These are phyloP conservation scores for Penicillium hesseltinei DNA, from an alignment of 2,329 filamentous ascomycete genomes.

Conservation along the genomic window DNA sequence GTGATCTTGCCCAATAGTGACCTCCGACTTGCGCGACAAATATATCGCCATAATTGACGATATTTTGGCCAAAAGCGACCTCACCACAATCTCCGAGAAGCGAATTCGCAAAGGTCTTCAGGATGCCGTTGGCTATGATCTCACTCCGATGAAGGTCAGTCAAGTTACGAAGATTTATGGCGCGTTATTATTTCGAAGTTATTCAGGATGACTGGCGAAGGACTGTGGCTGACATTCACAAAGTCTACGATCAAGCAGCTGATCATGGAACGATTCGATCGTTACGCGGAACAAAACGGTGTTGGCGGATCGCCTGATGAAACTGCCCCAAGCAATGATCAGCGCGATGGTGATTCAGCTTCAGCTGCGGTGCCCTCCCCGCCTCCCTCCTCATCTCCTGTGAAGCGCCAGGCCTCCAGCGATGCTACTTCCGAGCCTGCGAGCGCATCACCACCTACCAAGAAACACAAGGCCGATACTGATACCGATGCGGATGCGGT, in stretches of 20 bases:
- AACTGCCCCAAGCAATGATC: conserved; percentile 36
- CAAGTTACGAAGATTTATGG: not conserved
- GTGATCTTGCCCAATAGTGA: conserved; percentile 40
- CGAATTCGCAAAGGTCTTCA: conserved; percentile 63
- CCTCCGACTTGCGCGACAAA: conserved; percentile 48
- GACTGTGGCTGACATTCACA: not conserved
- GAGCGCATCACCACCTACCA: conserved; percentile 46
- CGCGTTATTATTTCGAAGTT: not conserved
- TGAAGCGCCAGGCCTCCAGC: conserved; percentile 44
- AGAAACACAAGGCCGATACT: conserved; percentile 63
- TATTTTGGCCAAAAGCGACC: conserved; percentile 59
- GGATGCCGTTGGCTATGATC: conserved; percentile 59
- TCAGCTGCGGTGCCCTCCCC: conserved; percentile 32
- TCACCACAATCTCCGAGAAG: conserved; percentile 65
- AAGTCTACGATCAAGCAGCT: conserved; percentile 69
- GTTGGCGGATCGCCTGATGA: conserved; percentile 35
- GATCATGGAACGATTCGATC: conserved; percentile 73
- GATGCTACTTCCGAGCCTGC: conserved; percentile 41
- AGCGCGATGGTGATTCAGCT: conserved; percentile 26
- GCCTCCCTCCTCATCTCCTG: conserved; percentile 35
- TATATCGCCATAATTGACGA: conserved; percentile 62
- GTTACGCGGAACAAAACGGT: conserved; percentile 53
- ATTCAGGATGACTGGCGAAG: not conserved
- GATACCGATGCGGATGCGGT: conserved; percentile 78
- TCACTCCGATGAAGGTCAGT: conserved; percentile 60